A percentile compares a stretch with the other conserved stretches of the same genome.
Conservation (phyloP, 768 basidiomycete genomes). For the Trametes cingulata region DNA sequence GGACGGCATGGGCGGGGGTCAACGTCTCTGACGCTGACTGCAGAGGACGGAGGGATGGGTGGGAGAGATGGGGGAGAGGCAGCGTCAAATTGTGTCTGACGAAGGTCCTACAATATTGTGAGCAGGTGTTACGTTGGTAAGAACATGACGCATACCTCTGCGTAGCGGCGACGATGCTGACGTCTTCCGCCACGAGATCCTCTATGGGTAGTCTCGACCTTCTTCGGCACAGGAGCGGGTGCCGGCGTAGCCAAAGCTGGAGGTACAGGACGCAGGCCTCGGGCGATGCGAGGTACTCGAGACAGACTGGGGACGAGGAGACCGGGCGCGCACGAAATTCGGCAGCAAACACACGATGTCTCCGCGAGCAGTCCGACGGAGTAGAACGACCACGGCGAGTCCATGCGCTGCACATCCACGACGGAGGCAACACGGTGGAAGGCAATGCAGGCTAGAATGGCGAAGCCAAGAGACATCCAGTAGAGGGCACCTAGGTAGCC, state of each 20-base stretch:
- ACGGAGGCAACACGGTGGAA: constrained; percentile 1
- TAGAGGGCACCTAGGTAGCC: background rate
- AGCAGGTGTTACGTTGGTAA: background rate
- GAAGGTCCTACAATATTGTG: background rate
- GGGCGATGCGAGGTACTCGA: background rate
- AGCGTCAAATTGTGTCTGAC: background rate
- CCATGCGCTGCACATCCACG: background rate
- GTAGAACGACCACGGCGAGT: constrained; percentile 5
- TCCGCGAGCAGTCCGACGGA: constrained; percentile 1
- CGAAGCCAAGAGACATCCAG: background rate
- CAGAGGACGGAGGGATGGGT: background rate
- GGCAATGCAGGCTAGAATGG: background rate
- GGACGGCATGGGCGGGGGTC: too few relatives aligned
- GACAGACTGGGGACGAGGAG: background rate
- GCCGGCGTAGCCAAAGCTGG: background rate
- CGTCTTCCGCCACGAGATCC: background rate
- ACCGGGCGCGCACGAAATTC: background rate
- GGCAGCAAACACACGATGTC: background rate
- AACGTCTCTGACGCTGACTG: too few relatives aligned
- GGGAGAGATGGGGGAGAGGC: background rate
- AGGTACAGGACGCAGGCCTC: background rate
- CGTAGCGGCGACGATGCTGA: background rate
- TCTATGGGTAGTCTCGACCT: background rate
- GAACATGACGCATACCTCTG: background rate
- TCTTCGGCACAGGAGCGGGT: background rate